These are phyloP conservation scores for Harringtonia lauricola DNA, from an alignment of 2,329 filamentous ascomycete species.

Conservation along the genomic window DNA sequence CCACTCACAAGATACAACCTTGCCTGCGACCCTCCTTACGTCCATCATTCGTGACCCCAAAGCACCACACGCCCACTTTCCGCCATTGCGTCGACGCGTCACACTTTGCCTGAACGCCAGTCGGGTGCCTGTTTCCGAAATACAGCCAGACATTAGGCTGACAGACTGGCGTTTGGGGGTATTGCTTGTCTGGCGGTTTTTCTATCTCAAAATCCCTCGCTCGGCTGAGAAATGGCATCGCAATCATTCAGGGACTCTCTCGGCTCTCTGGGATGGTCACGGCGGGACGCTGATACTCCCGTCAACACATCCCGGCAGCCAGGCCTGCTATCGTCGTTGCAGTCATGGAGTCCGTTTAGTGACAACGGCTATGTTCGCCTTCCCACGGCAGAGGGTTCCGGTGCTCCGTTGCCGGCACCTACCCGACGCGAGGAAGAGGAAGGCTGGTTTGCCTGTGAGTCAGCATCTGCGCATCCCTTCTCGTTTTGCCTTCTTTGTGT, in stretches of 20 bases:
- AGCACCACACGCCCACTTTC: constrained; percentile 2
- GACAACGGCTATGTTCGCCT: constrained; percentile 81
- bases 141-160: not conserved
- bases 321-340: constrained; percentile 69
- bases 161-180: no score
- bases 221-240: constrained; percentile 89
- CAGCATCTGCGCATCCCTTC: constrained; percentile 14
- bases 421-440: constrained; percentile 87
- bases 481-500: not conserved
- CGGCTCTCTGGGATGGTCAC: constrained; percentile 89
- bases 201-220: no score
- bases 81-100: not conserved
- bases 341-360: constrained; percentile 80
- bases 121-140: no score
- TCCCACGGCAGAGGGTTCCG: constrained; percentile 71
- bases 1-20: no score
- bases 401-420: constrained; percentile 76
- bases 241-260: constrained; percentile 87
- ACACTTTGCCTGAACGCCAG: no score
- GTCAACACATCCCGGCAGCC: constrained; percentile 61
- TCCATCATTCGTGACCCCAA: not conserved
- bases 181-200: no score
- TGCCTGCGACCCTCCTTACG: no score
- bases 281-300: constrained; percentile 66
- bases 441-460: constrained; percentile 90